These are phyloP conservation scores for Podospora pseudocomata DNA, from an alignment of 495 filamentous ascomycete species.

Conservation along the genomic window DNA sequence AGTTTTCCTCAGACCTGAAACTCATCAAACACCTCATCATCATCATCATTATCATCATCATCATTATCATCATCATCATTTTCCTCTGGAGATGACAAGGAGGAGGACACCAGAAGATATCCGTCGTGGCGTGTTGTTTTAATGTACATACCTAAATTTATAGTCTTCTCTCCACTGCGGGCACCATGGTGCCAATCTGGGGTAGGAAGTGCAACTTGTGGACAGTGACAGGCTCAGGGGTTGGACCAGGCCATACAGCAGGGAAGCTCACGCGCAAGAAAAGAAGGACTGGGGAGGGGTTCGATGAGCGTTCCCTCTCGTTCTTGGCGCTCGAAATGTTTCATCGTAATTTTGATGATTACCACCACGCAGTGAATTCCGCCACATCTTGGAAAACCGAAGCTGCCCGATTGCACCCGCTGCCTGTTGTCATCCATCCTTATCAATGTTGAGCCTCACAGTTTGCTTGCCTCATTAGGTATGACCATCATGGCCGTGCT, in stretches of 20 bases:
- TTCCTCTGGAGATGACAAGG: too few species aligned
- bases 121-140: not conserved
- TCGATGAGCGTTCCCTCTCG: not conserved
- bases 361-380: not conserved
- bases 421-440: not conserved
- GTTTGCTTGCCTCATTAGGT: not conserved
- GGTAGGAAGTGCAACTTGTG: not conserved
- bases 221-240: not conserved
- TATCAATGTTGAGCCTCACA: not conserved
- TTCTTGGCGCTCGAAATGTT: not conserved
- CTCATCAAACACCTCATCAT: not conserved
- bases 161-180: not conserved
- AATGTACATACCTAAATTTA: not conserved
- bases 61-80: too few species aligned
- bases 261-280: not conserved
- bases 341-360: not conserved
- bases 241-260: not conserved
- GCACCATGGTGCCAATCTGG: not conserved
- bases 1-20: too few species aligned
- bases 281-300: not conserved
- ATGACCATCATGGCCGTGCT: not conserved
- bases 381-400: not conserved
- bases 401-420: conserved; percentile 8
- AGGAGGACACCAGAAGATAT: not conserved
- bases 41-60: not conserved